Evolutionary conservation across 164 flowering plant species (phyloP), one percentile per base, ranked within the genome.

Genomic region (Pachysandra terminalis): DNA sequence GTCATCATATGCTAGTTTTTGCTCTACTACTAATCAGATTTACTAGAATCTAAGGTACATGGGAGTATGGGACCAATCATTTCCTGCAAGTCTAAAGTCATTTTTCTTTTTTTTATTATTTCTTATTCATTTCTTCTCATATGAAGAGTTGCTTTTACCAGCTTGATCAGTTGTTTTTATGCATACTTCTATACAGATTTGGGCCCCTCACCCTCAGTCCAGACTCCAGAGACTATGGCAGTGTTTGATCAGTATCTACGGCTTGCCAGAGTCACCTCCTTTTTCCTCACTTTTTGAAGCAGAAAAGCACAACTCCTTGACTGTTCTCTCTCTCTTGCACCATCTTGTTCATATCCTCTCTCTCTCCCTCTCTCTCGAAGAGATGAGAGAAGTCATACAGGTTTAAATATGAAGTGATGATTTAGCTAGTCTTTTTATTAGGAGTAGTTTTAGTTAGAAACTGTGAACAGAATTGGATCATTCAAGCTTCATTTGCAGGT

Each of bases 91-190:
- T 22, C 45, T 58, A 61, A 57, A 65, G 48, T 56, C 48, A 21
- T 32, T 32, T 7, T n/a, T n/a, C n/a, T n/a, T n/a, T n/a, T n/a
- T n/a, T 32, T 32, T 3, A 32, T 32, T 32, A 7, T 32, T 32
- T 32, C 37, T 32, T 32, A 7, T 7, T 32, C 37, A 59, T 56
- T 51, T 65, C 5, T 52, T 51, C 26, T 14, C 24, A 61, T 37
- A 63, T 75, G 80, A 79, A 73, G 74, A 32, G 76, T 74, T 73
- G 77, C 80, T 77, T 76, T 82, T 76, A 61, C 41, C 85, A 74
- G 87, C 81, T 79, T 73, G 75, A 66, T 66, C 49, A 71, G 72
- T 83, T 84, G 87, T 85, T 81, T 78, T 70, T 77, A 78, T 85
- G 75, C 86, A 72, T 66, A 74, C 65, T 74, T 82, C 71, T 70